Conservation (phyloP, 1,284 basidiomycete genomes). For the Malassezia yamatoensis region DNA sequence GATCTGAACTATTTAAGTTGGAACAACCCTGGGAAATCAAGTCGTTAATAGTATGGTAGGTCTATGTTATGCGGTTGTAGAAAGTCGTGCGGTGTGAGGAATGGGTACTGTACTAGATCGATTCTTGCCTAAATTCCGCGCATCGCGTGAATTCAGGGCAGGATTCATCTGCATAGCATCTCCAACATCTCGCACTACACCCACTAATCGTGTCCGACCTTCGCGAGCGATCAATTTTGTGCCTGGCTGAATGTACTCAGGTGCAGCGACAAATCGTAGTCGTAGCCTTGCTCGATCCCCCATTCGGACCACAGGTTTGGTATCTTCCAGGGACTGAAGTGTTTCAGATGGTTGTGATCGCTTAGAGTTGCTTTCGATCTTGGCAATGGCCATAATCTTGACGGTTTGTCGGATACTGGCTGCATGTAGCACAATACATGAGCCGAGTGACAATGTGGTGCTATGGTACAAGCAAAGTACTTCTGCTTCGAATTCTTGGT, state of each 20-base stretch:
- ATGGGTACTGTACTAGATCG: background rate
- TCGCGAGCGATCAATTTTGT: constrained; percentile 43
- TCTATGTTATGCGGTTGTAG: background rate
- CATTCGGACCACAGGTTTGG: constrained; percentile 42
- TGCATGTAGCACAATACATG: constrained; percentile 45
- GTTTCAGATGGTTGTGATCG: background rate
- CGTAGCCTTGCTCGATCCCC: constrained; percentile 41
- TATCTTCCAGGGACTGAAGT: constrained; percentile 1
- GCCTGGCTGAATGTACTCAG: constrained; percentile 42
- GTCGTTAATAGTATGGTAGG: background rate
- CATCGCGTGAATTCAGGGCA: background rate
- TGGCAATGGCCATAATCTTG: constrained; percentile 35
- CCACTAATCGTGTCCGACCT: constrained; percentile 43
- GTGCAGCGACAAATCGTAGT: constrained; percentile 35
- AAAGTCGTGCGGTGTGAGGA: background rate
- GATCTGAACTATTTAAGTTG: constrained; percentile 48
- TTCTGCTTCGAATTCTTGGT: constrained; percentile 43
- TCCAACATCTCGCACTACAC: constrained; percentile 34
- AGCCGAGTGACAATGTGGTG: constrained; percentile 39
- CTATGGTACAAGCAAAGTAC: constrained; percentile 45
- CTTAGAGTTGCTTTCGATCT: constrained; percentile 21
- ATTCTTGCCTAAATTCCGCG: background rate
- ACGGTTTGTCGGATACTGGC: constrained; percentile 45
- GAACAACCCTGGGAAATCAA: constrained; percentile 24
- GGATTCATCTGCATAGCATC: constrained; percentile 17